phyloP scores from a whole-genome alignment of 148 eudicot genomes.

The Fagopyrum tataricum region DNA sequence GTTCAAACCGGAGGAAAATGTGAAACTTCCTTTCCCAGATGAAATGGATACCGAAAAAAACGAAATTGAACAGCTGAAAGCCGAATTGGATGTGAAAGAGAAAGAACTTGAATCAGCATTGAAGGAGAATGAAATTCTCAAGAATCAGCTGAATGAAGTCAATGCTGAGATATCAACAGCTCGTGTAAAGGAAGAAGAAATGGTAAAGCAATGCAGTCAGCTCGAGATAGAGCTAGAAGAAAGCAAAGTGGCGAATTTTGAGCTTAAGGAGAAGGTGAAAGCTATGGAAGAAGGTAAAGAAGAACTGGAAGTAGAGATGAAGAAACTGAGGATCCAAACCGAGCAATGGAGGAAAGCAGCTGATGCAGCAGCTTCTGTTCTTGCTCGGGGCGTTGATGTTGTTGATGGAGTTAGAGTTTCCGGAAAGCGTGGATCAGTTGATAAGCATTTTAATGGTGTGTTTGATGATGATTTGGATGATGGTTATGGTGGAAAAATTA shows the following conservation, averaged over 20 bases:
- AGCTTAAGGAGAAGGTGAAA: slow-evolving; percentile 40
- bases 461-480: slow-evolving; percentile 55
- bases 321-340: slow-evolving; percentile 74
- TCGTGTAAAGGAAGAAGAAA: slow-evolving; percentile 37
- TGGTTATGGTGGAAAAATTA: slow-evolving; percentile 59
- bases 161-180: slow-evolving; percentile 22
- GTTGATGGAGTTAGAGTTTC: slow-evolving; percentile 40
- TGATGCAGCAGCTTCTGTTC: slow-evolving; percentile 77
- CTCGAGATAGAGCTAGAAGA: slow-evolving; percentile 35
- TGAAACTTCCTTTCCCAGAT: slow-evolving; percentile 18
- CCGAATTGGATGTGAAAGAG: slow-evolving; percentile 44
- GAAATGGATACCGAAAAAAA: slow-evolving; percentile 40
- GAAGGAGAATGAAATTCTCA: slow-evolving; percentile 44
- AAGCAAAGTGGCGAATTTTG: slow-evolving; percentile 27
- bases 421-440: slow-evolving; percentile 81
- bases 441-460: slow-evolving; percentile 46
- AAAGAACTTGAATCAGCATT: slow-evolving; percentile 28
- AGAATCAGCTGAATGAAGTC: slow-evolving; percentile 41
- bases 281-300: slow-evolving; percentile 38
- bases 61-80: slow-evolving; percentile 35
- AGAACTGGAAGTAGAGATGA: slow-evolving; percentile 71
- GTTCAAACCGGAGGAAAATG: neutral
- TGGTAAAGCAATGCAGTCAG: slow-evolving; percentile 24
- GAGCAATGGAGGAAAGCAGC: slow-evolving; percentile 99
- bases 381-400: slow-evolving; percentile 47